Percentiles rank a stretch among this genome's conserved stretches.
Evolutionary conservation across 805 yeast genomes (phyloP).

Genomic region (Kazachstania viticola): DNA sequence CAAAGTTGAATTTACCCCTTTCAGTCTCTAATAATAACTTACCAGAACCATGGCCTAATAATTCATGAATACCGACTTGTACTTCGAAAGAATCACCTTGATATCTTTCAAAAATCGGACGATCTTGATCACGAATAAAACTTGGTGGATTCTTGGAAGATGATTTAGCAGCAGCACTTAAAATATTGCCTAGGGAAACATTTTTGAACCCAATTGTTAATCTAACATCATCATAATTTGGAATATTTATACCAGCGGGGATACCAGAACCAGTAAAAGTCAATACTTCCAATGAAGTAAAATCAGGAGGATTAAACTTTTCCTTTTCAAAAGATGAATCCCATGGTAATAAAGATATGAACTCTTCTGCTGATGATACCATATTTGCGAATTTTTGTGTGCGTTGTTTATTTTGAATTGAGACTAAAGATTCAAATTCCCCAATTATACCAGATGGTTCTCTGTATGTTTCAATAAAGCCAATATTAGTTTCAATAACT

Average conservation of each 20-base stretch:
- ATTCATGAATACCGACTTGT: constrained; percentile 87
- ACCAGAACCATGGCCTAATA: constrained; percentile 87
- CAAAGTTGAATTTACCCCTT: constrained; percentile 62
- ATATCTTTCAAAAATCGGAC: constrained; percentile 52
- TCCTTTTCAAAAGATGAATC: constrained; percentile 64
- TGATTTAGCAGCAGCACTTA: constrained; percentile 55
- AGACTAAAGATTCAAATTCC: constrained; percentile 88
- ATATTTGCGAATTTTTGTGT: constrained; percentile 67
- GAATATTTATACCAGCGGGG: constrained; percentile 90
- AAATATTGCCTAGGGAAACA: constrained; percentile 78
- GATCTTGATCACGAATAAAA: constrained; percentile 44
- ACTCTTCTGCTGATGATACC: constrained; percentile 54
- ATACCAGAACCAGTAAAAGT: constrained; percentile 85
- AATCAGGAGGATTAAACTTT: constrained; percentile 83
- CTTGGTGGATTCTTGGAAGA: constrained; percentile 47
- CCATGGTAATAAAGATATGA: constrained; percentile 71
- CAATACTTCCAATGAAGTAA: constrained; percentile 79
- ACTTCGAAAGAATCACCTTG: constrained; percentile 80
- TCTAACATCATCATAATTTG: constrained; percentile 84
- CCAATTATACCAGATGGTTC: constrained; percentile 89
- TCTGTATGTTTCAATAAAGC: constrained; percentile 86
- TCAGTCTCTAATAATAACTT: constrained; percentile 54
- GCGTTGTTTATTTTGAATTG: constrained; percentile 80
- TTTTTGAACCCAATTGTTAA: constrained; percentile 78
- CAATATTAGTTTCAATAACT: constrained; percentile 66